Conservation (phyloP, 208 protist genomes). For the Trypanosoma vivax region DNA sequence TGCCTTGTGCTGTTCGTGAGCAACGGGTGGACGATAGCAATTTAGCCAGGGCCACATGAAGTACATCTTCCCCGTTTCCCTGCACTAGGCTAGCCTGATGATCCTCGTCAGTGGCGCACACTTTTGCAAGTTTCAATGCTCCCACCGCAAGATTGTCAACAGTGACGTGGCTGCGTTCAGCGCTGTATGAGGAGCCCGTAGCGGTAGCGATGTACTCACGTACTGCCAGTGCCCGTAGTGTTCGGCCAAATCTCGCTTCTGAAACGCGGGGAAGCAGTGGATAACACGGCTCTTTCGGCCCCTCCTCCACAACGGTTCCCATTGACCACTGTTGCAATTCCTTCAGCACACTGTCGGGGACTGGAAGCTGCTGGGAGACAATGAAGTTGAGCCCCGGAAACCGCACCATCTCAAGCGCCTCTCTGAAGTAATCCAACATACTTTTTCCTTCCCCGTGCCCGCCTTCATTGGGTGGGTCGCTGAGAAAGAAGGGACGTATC, state of each 20-base stretch:
- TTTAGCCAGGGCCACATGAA: constrained; percentile 1
- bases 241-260: constrained; percentile 14
- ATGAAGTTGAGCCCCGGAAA: too few species aligned
- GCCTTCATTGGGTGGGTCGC: background rate
- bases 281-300: background rate
- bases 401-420: too few species aligned
- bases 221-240: constrained; percentile 9
- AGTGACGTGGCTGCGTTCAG: background rate
- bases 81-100: too few species aligned
- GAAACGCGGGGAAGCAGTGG: constrained; percentile 17
- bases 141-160: constrained; percentile 3
- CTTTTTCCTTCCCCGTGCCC: background rate
- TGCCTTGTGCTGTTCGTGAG: background rate
- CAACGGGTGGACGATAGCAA: constrained; percentile 6
- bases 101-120: too few species aligned
- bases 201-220: constrained; percentile 1
- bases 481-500: constrained; percentile 9
- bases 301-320: background rate
- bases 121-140: constrained; percentile 2
- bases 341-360: background rate
- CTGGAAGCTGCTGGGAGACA: too few species aligned
- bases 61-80: background rate
- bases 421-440: too few species aligned
- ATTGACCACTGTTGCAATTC: background rate
- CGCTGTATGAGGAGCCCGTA: background rate